Base-by-base conservation (phyloP, 2,329 filamentous ascomycete species). In the Talaromyces verruculosus region DNA sequence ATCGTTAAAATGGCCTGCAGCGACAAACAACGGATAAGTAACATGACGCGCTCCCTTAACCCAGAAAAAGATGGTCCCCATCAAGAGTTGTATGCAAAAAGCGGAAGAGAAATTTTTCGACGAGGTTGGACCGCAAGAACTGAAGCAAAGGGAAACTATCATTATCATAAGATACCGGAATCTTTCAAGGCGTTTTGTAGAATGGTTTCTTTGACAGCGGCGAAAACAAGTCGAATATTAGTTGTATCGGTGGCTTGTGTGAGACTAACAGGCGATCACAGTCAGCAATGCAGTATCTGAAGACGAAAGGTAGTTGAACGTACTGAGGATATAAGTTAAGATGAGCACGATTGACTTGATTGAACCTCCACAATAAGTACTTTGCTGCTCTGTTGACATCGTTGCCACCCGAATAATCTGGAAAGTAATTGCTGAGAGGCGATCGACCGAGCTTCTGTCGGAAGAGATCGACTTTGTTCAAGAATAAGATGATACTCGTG, bases 381-480 rank as follows among this genome's bases (percentile, higher is more conserved):
- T 99, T 99, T 64, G 95, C 95, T 5, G 95, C 95, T 77, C 96
- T 92, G 78, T 98, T 98, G 74, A 98, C 93, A 79, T 99, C 95
- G 77, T 96, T 96, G 60, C 95, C 95, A 35, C 95, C 95, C 0
- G 93, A 97, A 77, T 99, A 99, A 78, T 99, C 95, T 0, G 93
- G 94, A 75, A 99, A 99, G 78, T 98, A 99, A 76, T 94, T 97
- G 72, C 89, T 91, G 55, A 99, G 80, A 0, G 95, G 94, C 64
- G 93, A 97, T 69, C 93, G 88, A 64, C 88, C 88, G 33, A 99
- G 88, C 79, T 99, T 99, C 75, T 93, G 90, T 78, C 95, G 94
- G 85, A 99, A 99, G 66, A 99, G 87, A 82, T 99, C 95, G 71
- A 99, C 95, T 79, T 99, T 99, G 84, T 99, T 99, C 68, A 99